A percentile compares a stretch with the other conserved stretches of the same genome.
phyloP scores from a whole-genome alignment of 192 early-diverging fungal species.

The Paraglomus occultum region DNA sequence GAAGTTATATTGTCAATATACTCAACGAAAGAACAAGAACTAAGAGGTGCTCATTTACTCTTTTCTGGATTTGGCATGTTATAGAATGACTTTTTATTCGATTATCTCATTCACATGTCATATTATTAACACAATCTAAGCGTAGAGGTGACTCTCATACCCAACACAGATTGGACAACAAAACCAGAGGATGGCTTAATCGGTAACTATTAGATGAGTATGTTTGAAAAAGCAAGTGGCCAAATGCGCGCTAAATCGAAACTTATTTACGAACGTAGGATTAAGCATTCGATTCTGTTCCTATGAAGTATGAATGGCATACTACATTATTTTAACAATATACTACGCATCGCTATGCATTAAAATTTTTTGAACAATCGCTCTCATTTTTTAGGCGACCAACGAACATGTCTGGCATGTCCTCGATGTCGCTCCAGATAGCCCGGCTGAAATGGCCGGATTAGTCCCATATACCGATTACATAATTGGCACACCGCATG shows the following conservation, averaged over 20 bases:
- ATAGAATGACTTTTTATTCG: conserved; percentile 2
- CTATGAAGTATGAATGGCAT: conserved; percentile 42
- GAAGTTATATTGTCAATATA: conserved; percentile 55
- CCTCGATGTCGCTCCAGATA: conserved; percentile 61
- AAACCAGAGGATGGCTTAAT: conserved; percentile 41
- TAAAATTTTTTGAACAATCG: background rate
- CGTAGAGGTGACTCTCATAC: conserved; percentile 36
- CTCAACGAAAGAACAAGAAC: conserved; percentile 54
- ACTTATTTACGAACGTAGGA: conserved; percentile 35
- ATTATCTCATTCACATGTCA: background rate
- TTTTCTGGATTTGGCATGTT: background rate
- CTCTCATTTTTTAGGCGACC: conserved; percentile 31
- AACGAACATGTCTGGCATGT: conserved; percentile 66
- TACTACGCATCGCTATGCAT: background rate
- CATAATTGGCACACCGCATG: conserved; percentile 68
- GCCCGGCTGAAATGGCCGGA: conserved; percentile 69
- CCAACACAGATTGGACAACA: conserved; percentile 33
- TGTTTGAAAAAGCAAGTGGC: background rate
- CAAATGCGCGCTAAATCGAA: no score
- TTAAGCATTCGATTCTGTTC: conserved; percentile 68
- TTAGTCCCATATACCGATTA: conserved; percentile 65
- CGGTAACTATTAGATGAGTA: conserved; percentile 30
- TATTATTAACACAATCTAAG: background rate
- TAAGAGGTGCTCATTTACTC: conserved; percentile 40
- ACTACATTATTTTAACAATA: background rate